These are phyloP conservation scores for Flammula alnicola DNA, from an alignment of 1,284 basidiomycete genomes.

Conservation along the genomic window DNA sequence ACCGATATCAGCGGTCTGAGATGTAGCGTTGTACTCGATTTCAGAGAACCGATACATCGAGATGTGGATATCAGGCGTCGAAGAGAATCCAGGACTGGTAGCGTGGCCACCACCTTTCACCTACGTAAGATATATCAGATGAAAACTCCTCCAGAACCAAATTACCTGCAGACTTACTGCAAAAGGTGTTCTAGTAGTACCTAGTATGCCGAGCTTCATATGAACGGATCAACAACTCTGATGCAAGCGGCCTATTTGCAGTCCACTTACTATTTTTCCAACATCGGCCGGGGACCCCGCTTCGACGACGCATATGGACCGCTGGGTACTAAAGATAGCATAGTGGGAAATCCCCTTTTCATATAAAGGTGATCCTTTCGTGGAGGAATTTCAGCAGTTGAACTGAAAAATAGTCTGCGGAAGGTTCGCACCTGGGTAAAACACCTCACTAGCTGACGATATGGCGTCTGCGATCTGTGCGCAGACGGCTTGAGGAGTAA, in stretches of 20 bases:
- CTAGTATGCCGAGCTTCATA: constrained; percentile 3
- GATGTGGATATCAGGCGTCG: constrained; percentile 59
- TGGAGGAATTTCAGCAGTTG: neutral
- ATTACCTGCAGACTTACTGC: neutral
- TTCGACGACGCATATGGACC: constrained; percentile 5
- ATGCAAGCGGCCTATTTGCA: no score
- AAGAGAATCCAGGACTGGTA: constrained; percentile 53
- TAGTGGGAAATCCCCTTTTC: constrained; percentile 5
- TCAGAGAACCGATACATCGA: constrained; percentile 54
- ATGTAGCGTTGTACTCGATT: constrained; percentile 42
- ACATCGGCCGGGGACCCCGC: constrained; percentile 1
- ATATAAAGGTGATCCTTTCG: constrained; percentile 1
- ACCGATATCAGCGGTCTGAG: constrained; percentile 49
- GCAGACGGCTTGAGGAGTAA: neutral
- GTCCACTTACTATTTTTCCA: neutral
- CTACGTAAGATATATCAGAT: constrained; percentile 21
- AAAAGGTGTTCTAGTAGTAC: constrained; percentile 4
- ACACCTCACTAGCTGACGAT: constrained; percentile 3
- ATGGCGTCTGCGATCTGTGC: neutral
- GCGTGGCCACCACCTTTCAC: constrained; percentile 60
- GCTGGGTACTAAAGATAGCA: constrained; percentile 1
- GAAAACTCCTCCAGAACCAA: no score
- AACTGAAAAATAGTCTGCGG: neutral
- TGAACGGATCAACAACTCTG: neutral
- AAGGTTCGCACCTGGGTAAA: constrained; percentile 6